Conservation (phyloP, 2,329 filamentous ascomycete genomes). For the Phialocephala subalpina region DNA sequence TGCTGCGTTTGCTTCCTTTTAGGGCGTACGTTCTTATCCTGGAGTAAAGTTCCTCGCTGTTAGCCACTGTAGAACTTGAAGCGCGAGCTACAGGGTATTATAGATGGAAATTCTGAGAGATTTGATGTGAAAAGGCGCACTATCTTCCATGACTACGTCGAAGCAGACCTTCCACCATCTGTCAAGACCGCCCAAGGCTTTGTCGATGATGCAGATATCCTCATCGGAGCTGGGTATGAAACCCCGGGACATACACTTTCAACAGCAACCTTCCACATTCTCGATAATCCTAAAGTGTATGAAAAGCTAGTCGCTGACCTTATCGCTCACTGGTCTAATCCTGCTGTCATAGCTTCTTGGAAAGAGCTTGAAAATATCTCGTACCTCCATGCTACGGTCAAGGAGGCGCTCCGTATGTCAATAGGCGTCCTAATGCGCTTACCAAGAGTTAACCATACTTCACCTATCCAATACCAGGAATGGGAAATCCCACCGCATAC, state of each 20-base stretch:
- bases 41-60: not conserved
- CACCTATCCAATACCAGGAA: not conserved
- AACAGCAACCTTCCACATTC: not conserved
- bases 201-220: not conserved
- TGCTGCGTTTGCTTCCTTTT: not conserved
- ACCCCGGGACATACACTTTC: not conserved
- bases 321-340: not conserved
- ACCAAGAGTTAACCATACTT: not conserved
- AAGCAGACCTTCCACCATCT: not conserved
- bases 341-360: not conserved
- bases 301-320: not conserved
- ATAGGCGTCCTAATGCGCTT: not conserved
- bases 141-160: not conserved
- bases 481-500: not conserved
- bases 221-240: not conserved
- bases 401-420: not conserved
- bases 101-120: not conserved
- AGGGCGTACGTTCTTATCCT: not conserved
- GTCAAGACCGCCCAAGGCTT: not conserved
- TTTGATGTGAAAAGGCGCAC: not conserved
- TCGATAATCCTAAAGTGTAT: not conserved
- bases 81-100: not conserved
- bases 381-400: not conserved
- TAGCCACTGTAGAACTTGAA: not conserved
- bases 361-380: not conserved